Percentiles rank a stretch among this genome's conserved stretches.
Evolutionary conservation across 2,329 filamentous ascomycete species (phyloP).

Genomic region (Fusarium decemcellulare): DNA sequence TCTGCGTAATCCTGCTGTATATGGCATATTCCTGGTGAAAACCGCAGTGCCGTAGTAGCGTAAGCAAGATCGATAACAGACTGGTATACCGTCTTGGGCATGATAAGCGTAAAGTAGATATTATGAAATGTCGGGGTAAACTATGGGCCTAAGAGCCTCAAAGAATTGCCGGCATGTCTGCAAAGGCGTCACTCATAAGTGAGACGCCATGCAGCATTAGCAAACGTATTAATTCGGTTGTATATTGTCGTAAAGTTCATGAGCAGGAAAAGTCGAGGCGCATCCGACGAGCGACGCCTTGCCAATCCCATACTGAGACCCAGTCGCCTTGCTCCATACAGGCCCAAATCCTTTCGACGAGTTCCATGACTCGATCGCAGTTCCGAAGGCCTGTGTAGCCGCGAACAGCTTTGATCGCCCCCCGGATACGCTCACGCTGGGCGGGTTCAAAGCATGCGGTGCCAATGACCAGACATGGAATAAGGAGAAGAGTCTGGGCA

Average conservation of each 20-base stretch:
- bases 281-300: slow-evolving; percentile 66
- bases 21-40: slow-evolving; percentile 2
- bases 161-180: neutral
- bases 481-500: slow-evolving; percentile 70
- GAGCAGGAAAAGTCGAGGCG: slow-evolving; percentile 70
- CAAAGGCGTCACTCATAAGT: slow-evolving; percentile 1
- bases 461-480: slow-evolving; percentile 73
- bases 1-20: neutral
- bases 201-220: neutral
- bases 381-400: slow-evolving; percentile 74
- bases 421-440: slow-evolving; percentile 67
- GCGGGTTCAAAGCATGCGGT: slow-evolving; percentile 68
- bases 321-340: slow-evolving; percentile 72
- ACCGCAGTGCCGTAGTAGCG: neutral
- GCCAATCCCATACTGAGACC: slow-evolving; percentile 75
- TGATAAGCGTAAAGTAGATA: slow-evolving; percentile 9
- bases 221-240: slow-evolving; percentile 21
- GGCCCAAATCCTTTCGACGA: slow-evolving; percentile 72
- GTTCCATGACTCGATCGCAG: slow-evolving; percentile 65
- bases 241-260: slow-evolving; percentile 45
- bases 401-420: slow-evolving; percentile 64
- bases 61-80: slow-evolving; percentile 26
- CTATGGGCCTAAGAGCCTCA: neutral
- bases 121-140: slow-evolving; percentile 16
- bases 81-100: slow-evolving; percentile 27